Base-by-base conservation (phyloP, 768 basidiomycete species). In the Boletellus ananas region DNA sequence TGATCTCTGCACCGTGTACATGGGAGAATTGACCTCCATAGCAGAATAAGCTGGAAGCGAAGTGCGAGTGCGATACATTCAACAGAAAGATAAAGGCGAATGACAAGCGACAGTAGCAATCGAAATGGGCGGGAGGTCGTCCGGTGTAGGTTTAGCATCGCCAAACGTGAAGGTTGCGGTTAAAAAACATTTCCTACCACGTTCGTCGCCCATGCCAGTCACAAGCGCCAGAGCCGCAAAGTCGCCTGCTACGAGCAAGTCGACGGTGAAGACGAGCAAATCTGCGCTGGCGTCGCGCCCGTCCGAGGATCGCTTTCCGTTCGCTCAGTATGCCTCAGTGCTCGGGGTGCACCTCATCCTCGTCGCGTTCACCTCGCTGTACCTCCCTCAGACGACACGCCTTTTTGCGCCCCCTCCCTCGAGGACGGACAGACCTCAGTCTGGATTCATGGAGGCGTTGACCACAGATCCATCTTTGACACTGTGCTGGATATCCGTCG, bases 281-380 rank as follows among this genome's bases (percentile, higher is more conserved):
- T 41, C 45, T 11, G 29, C 43, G 12, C 49, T 41, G 35, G 27
- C 25, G 37, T 21, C 14, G 5, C 34, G 35, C 11, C 42, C 48
- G 11, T 21, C 50, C 1, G n/a, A 13, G 14, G 56, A 51, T 17
- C 66, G 54, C 46, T 78, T 80, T 54, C 79, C 83, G 12, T 75
- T 79, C 49, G 74, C 77, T 6, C 74, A 74, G 21, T 89, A 88
- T 69, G 76, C 78, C 49, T 83, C 86, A 27, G 68, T 81, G 21
- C 79, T 88, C 18, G 83, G 81, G 39, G 82, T 89, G 7, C 84
- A 86, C 61, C 74, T 79, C 1, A 74, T 79, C 14, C 79, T 90
- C 8, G 74, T 90, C 54, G 68, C 72, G 3, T 90, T 89, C 65
- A 74, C 77, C 12, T 79, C 79, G 1, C 72, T 91, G 46, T 83